phyloP scores from a whole-genome alignment of 23 red algal species.

The Pyropia haitanensis region DNA sequence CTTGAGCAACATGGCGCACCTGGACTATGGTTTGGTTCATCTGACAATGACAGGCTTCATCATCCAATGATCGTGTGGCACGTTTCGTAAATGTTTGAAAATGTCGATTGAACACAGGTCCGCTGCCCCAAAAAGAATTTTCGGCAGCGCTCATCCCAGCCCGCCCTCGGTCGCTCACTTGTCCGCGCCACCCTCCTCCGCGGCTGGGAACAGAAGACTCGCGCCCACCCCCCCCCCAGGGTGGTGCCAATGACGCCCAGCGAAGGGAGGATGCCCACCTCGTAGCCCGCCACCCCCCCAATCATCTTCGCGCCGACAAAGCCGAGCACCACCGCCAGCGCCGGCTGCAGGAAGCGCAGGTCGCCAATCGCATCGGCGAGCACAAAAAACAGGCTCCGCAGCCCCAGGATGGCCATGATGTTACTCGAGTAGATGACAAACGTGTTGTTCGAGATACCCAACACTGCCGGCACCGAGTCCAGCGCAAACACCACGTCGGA shows the following conservation, averaged over 20 bases:
- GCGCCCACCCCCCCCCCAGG: slow-evolving; percentile 29
- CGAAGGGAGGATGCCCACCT: slow-evolving; percentile 33
- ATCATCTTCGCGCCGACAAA: slow-evolving; percentile 88
- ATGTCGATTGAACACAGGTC: no score
- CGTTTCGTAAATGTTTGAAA: no score
- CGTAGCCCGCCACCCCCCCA: slow-evolving; percentile 29
- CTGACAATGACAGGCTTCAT: no score
- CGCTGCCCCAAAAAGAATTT: no score
- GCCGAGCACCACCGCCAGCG: slow-evolving; percentile 68
- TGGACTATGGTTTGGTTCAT: no score
- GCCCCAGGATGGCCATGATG: slow-evolving; percentile 87
- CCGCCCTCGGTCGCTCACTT: not conserved
- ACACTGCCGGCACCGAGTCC: slow-evolving; percentile 89
- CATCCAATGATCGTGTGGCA: no score
- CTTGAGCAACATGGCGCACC: no score
- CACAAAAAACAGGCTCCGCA: slow-evolving; percentile 89
- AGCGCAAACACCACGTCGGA: slow-evolving; percentile 95
- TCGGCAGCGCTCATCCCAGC: no score
- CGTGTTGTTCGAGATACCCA: slow-evolving; percentile 76
- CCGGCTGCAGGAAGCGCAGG: slow-evolving; percentile 74
- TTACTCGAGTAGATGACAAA: slow-evolving; percentile 90
- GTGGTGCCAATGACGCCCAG: slow-evolving; percentile 44
- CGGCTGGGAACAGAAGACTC: slow-evolving; percentile 28
- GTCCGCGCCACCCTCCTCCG: not conserved
- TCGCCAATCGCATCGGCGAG: slow-evolving; percentile 55